These are phyloP conservation scores for Paramecium tetraurelia DNA, from an alignment of 73 alveolate genomes.

Conservation along the genomic window DNA sequence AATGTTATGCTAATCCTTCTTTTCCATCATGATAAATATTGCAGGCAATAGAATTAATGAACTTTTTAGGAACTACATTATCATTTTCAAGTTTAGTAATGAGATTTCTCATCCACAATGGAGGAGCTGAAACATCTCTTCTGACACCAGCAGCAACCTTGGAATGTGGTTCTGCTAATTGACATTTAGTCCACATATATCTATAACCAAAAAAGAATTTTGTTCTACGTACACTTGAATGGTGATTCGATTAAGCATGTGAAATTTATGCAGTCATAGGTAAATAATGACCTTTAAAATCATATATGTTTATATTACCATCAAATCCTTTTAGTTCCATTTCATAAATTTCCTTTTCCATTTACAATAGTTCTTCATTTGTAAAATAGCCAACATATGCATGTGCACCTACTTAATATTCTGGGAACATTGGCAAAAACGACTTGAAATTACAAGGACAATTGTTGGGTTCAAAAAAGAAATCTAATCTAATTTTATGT, in stretches of 20 bases:
- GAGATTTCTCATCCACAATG: conserved; percentile 70
- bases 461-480: conserved; percentile 70
- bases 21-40: conserved; percentile 91
- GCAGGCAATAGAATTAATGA: conserved; percentile 82
- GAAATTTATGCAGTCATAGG: conserved; percentile 83
- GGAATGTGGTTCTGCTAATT: conserved; percentile 76
- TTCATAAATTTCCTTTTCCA: conserved; percentile 64
- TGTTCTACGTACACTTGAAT: conserved; percentile 70
- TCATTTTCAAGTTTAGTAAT: neutral
- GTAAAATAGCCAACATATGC: conserved; percentile 70
- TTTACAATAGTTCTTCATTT: conserved; percentile 67
- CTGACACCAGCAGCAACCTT: conserved; percentile 88
- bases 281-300: conserved; percentile 53
- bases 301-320: conserved; percentile 23
- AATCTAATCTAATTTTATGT: conserved; percentile 61
- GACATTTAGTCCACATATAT: conserved; percentile 81
- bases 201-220: conserved; percentile 86
- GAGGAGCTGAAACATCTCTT: conserved; percentile 78
- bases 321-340: conserved; percentile 67
- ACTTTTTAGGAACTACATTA: conserved; percentile 55
- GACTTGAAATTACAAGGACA: conserved; percentile 70
- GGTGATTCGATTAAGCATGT: conserved; percentile 63
- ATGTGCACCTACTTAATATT: conserved; percentile 68
- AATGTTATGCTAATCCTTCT: conserved; percentile 89
- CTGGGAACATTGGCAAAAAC: conserved; percentile 46